These are phyloP conservation scores for Tulasnella sp. DNA, from an alignment of 768 basidiomycete species.

Conservation along the genomic window DNA sequence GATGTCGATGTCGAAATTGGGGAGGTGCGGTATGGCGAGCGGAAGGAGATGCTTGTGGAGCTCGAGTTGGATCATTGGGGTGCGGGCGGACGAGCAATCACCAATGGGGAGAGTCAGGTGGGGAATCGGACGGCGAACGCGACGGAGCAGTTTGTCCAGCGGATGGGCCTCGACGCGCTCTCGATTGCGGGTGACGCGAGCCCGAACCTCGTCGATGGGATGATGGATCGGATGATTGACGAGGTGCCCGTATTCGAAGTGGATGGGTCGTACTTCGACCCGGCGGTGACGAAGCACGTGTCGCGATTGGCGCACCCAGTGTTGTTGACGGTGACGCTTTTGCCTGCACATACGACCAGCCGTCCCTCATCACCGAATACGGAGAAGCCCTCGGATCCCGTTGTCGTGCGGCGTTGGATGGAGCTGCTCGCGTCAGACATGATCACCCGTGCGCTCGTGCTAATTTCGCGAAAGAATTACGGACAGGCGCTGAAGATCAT, in stretches of 20 bases:
- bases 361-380: conserved; percentile 28
- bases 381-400: conserved; percentile 55
- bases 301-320: conserved; percentile 86
- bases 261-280: conserved; percentile 91
- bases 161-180: conserved; percentile 62
- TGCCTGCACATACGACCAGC: conserved; percentile 39
- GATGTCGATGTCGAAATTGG: conserved; percentile 93
- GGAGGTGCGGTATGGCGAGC: conserved; percentile 90
- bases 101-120: conserved; percentile 13
- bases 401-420: conserved; percentile 88
- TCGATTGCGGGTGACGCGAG: conserved; percentile 54
- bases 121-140: conserved; percentile 44
- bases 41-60: conserved; percentile 94
- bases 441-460: conserved; percentile 86
- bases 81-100: conserved; percentile 5
- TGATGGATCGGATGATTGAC: conserved; percentile 96
- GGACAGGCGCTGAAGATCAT: conserved; percentile 83
- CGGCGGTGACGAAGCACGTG: conserved; percentile 67
- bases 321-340: conserved; percentile 79
- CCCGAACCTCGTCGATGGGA: conserved; percentile 67
- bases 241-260: conserved; percentile 95
- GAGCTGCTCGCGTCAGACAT: conserved; percentile 94
- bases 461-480: conserved; percentile 85
- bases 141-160: conserved; percentile 79
- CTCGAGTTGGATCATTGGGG: conserved; percentile 68